These are phyloP conservation scores for Copromyces sp. DNA, from an alignment of 495 filamentous ascomycete genomes.

Conservation along the genomic window DNA sequence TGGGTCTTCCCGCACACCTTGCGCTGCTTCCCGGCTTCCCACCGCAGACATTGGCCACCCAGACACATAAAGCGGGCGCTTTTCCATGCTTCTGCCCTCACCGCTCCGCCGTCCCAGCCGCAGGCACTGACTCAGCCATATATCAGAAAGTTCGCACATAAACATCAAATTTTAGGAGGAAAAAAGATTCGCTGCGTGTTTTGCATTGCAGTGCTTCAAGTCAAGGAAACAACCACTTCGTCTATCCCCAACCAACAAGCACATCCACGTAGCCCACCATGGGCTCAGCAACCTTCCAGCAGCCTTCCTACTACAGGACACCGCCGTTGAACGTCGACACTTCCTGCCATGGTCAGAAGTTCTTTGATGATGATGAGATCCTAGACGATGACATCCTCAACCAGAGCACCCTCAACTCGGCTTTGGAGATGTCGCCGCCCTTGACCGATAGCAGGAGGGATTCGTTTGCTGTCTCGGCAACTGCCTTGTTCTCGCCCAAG, in stretches of 20 bases:
- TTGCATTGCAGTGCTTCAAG: not conserved
- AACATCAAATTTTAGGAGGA: not conserved
- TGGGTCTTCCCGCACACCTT: not conserved
- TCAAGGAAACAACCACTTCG: not conserved
- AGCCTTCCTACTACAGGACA: constrained; percentile 54
- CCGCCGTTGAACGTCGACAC: constrained; percentile 53
- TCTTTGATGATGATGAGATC: constrained; percentile 74
- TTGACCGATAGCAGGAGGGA: constrained; percentile 57
- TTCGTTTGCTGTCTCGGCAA: constrained; percentile 53
- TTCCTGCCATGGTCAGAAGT: constrained; percentile 40
- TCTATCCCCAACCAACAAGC: constrained; percentile 2
- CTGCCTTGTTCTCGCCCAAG: constrained; percentile 64
- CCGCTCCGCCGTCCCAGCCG: constrained; percentile 14
- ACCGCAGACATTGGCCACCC: constrained; percentile 10
- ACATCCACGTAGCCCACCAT: constrained; percentile 31
- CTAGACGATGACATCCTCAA: constrained; percentile 82
- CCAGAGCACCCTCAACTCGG: constrained; percentile 48
- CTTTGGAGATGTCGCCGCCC: constrained; percentile 58
- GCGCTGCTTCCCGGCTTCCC: constrained; percentile 7
- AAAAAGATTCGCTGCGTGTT: not conserved
- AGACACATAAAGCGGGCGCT: constrained; percentile 19
- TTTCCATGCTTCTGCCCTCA: constrained; percentile 18
- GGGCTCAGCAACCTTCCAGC: constrained; percentile 38
- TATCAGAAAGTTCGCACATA: constrained; percentile 21
- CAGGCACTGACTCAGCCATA: constrained; percentile 29